These are phyloP conservation scores for Juglanconis oblonga DNA, from an alignment of 2,329 filamentous ascomycete genomes.

Conservation along the genomic window DNA sequence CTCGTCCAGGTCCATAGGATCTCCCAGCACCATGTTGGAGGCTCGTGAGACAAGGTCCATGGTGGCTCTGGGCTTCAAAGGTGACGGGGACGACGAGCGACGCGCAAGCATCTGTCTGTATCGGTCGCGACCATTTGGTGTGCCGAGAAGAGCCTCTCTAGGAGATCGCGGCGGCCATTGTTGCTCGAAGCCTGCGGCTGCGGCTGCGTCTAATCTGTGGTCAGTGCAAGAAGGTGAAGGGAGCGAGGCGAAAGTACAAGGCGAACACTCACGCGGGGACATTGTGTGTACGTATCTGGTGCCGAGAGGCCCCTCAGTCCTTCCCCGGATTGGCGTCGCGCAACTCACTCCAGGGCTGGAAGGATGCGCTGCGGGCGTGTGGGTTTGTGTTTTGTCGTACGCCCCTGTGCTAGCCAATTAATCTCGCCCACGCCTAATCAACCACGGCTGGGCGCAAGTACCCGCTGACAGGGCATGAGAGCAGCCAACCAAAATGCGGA, in stretches of 20 bases:
- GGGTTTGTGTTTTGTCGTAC: conserved; percentile 2
- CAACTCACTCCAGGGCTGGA: neutral
- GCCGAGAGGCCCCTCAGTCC: neutral
- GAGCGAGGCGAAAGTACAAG: neutral
- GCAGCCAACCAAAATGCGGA: neutral
- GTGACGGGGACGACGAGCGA: conserved; percentile 67
- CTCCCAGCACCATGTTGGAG: conserved; percentile 15
- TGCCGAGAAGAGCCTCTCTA: conserved; percentile 60
- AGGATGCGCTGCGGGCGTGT: neutral
- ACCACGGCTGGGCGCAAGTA: conserved; percentile 17
- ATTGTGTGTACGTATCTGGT: neutral
- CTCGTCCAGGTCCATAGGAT: conserved; percentile 36
- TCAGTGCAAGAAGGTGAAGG: conserved; percentile 11
- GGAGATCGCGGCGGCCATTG: conserved; percentile 68
- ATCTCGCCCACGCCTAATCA: conserved; percentile 23
- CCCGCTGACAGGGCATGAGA: conserved; percentile 19
- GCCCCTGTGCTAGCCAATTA: conserved; percentile 27
- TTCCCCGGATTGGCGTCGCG: conserved; percentile 6
- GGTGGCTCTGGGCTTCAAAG: conserved; percentile 48
- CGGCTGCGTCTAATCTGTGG: conserved; percentile 15
- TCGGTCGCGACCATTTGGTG: conserved; percentile 76
- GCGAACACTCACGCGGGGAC: neutral
- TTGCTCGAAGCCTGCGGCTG: conserved; percentile 38
- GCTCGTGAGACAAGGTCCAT: conserved; percentile 23
- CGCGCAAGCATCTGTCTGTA: conserved; percentile 66